These are phyloP conservation scores for Fusarium sp. DNA, from an alignment of 2,329 filamentous ascomycete species.

Conservation along the genomic window DNA sequence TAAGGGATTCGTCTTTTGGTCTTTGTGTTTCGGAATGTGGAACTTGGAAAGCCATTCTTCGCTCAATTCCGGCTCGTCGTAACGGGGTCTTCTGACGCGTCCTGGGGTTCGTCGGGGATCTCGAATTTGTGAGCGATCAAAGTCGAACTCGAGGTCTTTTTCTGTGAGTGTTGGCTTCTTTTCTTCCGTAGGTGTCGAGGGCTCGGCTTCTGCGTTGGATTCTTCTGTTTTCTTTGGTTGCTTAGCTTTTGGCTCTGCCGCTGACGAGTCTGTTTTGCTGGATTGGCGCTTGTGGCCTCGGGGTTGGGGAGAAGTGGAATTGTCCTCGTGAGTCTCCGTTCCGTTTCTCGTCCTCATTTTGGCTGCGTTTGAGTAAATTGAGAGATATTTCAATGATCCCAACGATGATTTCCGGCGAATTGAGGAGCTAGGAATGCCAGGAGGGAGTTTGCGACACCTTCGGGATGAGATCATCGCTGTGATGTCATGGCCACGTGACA, in stretches of 20 bases:
- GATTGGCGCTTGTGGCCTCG: slow-evolving; percentile 14
- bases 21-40: slow-evolving; percentile 9
- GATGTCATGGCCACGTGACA: not conserved
- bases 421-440: not conserved
- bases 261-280: not conserved
- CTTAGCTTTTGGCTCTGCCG: slow-evolving; percentile 3
- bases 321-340: not conserved
- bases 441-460: not conserved
- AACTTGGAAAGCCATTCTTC: slow-evolving; percentile 27
- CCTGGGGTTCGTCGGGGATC: slow-evolving; percentile 30
- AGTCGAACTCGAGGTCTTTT: slow-evolving; percentile 30
- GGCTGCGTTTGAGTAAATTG: accelerated
- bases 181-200: not conserved
- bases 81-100: slow-evolving; percentile 12
- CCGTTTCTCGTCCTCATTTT: slow-evolving; percentile 21
- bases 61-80: not conserved
- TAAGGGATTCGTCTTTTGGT: not conserved
- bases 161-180: slow-evolving; percentile 7
- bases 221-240: not conserved
- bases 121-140: slow-evolving; percentile 23
- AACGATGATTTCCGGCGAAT: too few species aligned
- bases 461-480: not conserved
- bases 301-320: not conserved
- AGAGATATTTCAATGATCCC: too few species aligned
- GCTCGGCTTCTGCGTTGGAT: not conserved